Evolutionary conservation across 441 rosid species (phyloP), one percentile per base, ranked within the genome.

Genomic region (Jatropha multifida): DNA sequence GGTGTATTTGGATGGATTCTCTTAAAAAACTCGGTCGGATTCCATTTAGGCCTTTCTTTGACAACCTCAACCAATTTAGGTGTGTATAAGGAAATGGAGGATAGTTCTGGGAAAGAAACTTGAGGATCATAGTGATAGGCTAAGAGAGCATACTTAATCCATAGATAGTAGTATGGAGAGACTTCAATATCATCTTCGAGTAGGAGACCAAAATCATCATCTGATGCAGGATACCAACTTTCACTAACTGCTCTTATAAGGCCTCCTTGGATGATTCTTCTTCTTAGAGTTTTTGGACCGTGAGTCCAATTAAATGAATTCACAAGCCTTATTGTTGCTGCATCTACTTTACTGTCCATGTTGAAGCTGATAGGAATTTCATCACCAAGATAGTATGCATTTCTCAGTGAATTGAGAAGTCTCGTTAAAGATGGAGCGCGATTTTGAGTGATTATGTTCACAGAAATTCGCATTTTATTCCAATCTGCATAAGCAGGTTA

Each of bases 221-320:
- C 98, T 2, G 94, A 82, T 14, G 98, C 81, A 10, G 99, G 99
- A 78, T 93, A 95, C 99, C 98, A 95, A 73, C 99, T 95, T 79
- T 95, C 99, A n/a, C 99, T 95, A 17, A 95, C 99, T 7, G 98
- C 99, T 70, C 99, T 86, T 56, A 95, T 95, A n/a, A 95, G 86
- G 17, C 99, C 99, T 64, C 99, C 99, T 75, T 95, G 99, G 84
- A 95, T 86, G 88, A 95, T 95, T 83, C 99, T 89, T 84, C 99
- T 85, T 76, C 99, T 85, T 4, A 93, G 74, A 42, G 93, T 92
- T 68, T 93, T 95, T 8, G 91, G 85, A 14, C 99, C 99, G 65
- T 95, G 98, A 41, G 98, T 92, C 99, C 99, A 95, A 1, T 87
- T 77, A 64, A 92, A 95, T 52, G 97, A 82, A 80, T 73, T 86